Base-by-base conservation (phyloP, 1,284 basidiomycete genomes). In the Trametes versicolor region DNA sequence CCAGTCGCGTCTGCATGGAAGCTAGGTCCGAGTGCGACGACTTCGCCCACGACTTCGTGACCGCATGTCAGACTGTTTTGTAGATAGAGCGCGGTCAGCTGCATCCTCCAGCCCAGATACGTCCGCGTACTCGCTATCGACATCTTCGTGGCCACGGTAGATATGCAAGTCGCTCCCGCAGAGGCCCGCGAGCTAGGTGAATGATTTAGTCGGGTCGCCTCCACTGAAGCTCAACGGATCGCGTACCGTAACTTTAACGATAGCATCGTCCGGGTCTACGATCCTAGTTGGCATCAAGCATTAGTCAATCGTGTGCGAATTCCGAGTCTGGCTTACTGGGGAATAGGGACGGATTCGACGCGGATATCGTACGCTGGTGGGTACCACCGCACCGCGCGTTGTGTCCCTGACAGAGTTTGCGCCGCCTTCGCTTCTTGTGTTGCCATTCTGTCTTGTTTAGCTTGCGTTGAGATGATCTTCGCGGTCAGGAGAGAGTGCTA, bases 131-230 rank as follows among this genome's bases (percentile, higher is more conserved):
- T 73, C 66, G 49, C 62, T 72, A 43, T 75, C 71, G 25, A 81
- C 66, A 1, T 72, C 73, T 54, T 81, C 84, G 41, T 81, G 81
- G 1, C 91, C 92, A 54, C 93, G 83, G 73, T 94, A 96, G 41
- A 87, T 78, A 72, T 97, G 94, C 37, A 96, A 80, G 78, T 96
- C 94, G 65, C 92, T 94, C 71, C 94, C 94, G 76, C 92, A 93
- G 6, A 95, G 78, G 15, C 88, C 93, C 23, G 90, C 85, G 29
- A 91, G 81, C 91, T 92, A 34, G 5, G 2, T n/a, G 10, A 19
- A 9, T 7, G 32, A 21, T 23, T 32, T 9, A 6, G 27, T 47
- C 13, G 6, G 29, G 19, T 19, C 1, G 15, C 15, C 15, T 8
- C 21, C 17, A 36, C 5, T 34, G 17, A 7, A 29, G 41, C 32